phyloP scores from a whole-genome alignment of 495 filamentous ascomycete species.

The Glutinoglossum americanum region DNA sequence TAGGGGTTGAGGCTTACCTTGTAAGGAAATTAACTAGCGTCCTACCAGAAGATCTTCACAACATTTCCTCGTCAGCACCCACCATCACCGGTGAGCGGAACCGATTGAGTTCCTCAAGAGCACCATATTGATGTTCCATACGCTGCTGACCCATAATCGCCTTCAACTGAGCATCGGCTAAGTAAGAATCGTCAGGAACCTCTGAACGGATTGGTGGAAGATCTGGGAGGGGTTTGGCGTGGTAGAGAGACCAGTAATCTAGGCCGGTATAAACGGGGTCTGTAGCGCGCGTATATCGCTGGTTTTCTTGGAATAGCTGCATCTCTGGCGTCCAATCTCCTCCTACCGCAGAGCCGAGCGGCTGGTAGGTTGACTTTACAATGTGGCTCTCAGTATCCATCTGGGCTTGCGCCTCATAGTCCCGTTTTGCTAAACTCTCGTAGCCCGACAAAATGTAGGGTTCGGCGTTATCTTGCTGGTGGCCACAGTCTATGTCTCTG shows the following conservation, averaged over 20 bases:
- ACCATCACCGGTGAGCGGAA: background rate
- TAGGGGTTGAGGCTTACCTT: background rate
- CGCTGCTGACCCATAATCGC: background rate
- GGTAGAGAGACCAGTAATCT: background rate
- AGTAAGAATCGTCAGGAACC: background rate
- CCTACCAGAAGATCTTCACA: background rate
- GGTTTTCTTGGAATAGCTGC: background rate
- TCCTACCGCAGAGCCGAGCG: conserved; percentile 11
- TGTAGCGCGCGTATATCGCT: conserved; percentile 27
- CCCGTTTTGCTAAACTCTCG: conserved; percentile 21
- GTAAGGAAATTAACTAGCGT: background rate
- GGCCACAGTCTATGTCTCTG: background rate
- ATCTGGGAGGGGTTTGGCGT: background rate
- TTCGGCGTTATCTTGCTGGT: conserved; percentile 23
- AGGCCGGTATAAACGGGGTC: conserved; percentile 37
- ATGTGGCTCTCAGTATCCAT: conserved; percentile 17
- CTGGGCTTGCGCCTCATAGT: conserved; percentile 21
- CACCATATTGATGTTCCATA: conserved; percentile 2
- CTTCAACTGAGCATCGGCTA: background rate
- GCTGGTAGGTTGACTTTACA: conserved; percentile 17
- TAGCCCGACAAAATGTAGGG: conserved; percentile 56
- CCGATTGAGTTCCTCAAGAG: background rate
- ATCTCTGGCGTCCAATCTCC: conserved; percentile 15
- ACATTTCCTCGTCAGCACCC: conserved; percentile 2
- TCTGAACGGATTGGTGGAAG: background rate